Evolutionary conservation across 2,329 filamentous ascomycete species (phyloP).

Genomic region (Ceratocystis cacaofunesta): DNA sequence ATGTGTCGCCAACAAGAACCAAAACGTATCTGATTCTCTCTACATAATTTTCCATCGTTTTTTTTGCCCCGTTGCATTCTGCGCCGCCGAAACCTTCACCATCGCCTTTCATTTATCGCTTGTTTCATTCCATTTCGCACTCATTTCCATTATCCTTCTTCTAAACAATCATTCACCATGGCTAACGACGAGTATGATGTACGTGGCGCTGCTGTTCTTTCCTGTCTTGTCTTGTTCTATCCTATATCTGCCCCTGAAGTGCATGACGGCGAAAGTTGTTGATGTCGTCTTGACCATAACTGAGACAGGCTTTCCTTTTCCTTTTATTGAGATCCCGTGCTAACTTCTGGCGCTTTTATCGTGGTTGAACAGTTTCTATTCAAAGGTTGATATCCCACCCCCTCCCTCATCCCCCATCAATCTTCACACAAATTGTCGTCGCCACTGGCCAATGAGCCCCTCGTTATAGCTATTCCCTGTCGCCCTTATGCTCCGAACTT

Average conservation of each 20-base stretch:
- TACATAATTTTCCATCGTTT: slow-evolving; percentile 4
- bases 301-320: slow-evolving; percentile 17
- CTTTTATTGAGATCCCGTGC: not conserved
- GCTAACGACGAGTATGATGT: slow-evolving; percentile 99
- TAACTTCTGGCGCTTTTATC: not conserved
- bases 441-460: slow-evolving; percentile 8
- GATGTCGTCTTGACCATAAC: not conserved
- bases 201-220: slow-evolving; percentile 21
- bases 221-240: slow-evolving; percentile 23
- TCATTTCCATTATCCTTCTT: slow-evolving; percentile 14
- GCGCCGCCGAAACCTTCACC: not conserved
- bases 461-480: slow-evolving; percentile 14
- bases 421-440: slow-evolving; percentile 12
- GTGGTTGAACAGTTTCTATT: slow-evolving; percentile 67
- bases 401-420: slow-evolving; percentile 16
- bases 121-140: slow-evolving; percentile 6
- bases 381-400: slow-evolving; percentile 53
- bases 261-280: not conserved
- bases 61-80: not conserved
- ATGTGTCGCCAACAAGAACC: slow-evolving; percentile 7
- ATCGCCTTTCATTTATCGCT: slow-evolving; percentile 13
- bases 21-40: slow-evolving; percentile 5
- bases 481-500: slow-evolving; percentile 10
- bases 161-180: slow-evolving; percentile 43
- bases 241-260: slow-evolving; percentile 18